Evolutionary conservation across 371 early-diverging fungal species (phyloP).

Genomic region (Circinella minor): DNA sequence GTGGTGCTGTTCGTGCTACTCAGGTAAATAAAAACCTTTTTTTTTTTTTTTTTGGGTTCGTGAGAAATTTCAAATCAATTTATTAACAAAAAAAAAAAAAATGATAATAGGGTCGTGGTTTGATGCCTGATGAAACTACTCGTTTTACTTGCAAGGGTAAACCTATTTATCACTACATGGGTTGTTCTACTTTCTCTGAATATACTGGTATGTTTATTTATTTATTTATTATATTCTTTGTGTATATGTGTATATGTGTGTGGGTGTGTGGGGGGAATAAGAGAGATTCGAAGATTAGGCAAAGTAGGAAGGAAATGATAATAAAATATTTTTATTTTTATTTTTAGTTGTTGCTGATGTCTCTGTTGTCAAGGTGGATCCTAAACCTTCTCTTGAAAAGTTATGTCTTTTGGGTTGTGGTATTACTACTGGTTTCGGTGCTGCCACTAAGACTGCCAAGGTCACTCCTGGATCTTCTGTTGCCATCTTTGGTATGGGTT

Average conservation of each 20-base stretch:
- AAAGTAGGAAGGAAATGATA: no score
- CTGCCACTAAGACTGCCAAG: constrained; percentile 92
- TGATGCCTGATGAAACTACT: constrained; percentile 95
- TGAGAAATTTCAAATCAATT: no score
- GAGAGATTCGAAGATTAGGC: no score
- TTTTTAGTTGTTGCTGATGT: constrained; percentile 81
- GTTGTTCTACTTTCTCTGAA: constrained; percentile 94
- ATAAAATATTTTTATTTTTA: no score
- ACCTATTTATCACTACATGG: constrained; percentile 94
- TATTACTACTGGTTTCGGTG: constrained; percentile 96
- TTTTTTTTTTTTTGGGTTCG: background rate
- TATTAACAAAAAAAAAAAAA: no score
- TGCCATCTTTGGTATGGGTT: constrained; percentile 96
- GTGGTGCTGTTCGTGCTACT: constrained; percentile 88
- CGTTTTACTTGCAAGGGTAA: constrained; percentile 93
- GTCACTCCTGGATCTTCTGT: constrained; percentile 78
- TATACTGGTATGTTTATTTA: constrained; percentile 73
- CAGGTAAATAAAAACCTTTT: constrained; percentile 55
- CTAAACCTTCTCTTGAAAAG: constrained; percentile 82
- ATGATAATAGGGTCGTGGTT: constrained; percentile 72
- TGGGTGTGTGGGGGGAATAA: no score
- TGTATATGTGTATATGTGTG: no score
- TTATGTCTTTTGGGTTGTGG: constrained; percentile 95
- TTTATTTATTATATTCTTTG: background rate
- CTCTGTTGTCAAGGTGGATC: constrained; percentile 87